Percentiles rank a stretch among this genome's conserved stretches.
phyloP scores from a whole-genome alignment of 306 rosid genomes.

The Mimosa bimucronata region DNA sequence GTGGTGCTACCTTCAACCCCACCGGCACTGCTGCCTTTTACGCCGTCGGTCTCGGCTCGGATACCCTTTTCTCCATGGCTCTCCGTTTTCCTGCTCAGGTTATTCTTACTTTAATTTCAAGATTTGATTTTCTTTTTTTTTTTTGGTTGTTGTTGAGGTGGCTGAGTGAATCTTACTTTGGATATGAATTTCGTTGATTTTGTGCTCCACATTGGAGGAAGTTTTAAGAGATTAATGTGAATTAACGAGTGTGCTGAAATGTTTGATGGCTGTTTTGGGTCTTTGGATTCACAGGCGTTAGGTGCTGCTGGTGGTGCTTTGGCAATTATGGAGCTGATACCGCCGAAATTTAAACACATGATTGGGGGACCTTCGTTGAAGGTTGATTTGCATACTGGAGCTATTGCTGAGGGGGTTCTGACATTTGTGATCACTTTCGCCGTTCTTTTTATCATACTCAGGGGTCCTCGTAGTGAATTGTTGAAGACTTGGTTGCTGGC shows the following conservation, averaged over 20 bases:
- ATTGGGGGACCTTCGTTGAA: constrained; percentile 80
- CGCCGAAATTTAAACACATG: constrained; percentile 63
- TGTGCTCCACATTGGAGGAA: not conserved
- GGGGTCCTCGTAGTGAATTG: constrained; percentile 68
- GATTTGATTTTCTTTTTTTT: not conserved
- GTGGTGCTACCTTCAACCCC: constrained; percentile 94
- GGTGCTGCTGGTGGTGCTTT: constrained; percentile 88
- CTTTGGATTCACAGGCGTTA: constrained; percentile 55
- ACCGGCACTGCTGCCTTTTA: constrained; percentile 78
- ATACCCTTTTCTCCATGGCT: constrained; percentile 85
- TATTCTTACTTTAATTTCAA: not conserved
- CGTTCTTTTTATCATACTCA: constrained; percentile 67
- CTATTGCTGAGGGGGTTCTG: constrained; percentile 78
- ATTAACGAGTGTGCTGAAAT: constrained; percentile 7
- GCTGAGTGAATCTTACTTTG: too few relatives aligned
- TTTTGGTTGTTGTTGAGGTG: too few relatives aligned
- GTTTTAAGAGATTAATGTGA: not conserved
- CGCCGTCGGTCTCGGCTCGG: constrained; percentile 75
- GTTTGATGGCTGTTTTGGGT: not conserved
- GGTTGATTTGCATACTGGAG: constrained; percentile 83
- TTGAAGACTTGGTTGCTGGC: constrained; percentile 66
- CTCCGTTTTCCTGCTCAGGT: constrained; percentile 97
- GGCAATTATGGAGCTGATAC: constrained; percentile 75
- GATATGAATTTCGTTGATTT: constrained; percentile 4
- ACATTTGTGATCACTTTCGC: constrained; percentile 68